Conservation (phyloP, 345 rosid genomes). For the Erysimum cheiranthoides region DNA sequence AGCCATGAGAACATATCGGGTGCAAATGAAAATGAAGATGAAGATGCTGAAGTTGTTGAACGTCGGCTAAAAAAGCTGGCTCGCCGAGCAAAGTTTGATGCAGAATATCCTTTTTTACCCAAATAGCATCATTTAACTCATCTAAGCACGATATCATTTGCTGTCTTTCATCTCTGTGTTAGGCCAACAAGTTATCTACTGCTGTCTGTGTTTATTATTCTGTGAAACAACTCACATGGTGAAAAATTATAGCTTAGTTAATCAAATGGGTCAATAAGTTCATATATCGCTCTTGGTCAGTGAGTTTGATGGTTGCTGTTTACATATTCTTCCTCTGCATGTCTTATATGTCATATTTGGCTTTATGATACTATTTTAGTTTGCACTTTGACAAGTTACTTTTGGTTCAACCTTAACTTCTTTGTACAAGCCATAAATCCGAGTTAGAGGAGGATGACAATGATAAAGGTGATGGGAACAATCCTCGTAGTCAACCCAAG, state of each 20-base stretch:
- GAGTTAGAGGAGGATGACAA: slow-evolving; percentile 65
- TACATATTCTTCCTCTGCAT: slow-evolving; percentile 14
- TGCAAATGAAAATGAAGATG: slow-evolving; percentile 54
- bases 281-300: slow-evolving; percentile 13
- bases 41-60: slow-evolving; percentile 55
- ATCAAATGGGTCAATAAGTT: slow-evolving; percentile 6
- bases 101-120: slow-evolving; percentile 82
- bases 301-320: slow-evolving; percentile 23
- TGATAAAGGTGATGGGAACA: slow-evolving; percentile 54
- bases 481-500: slow-evolving; percentile 56
- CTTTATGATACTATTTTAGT: slow-evolving; percentile 19
- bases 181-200: slow-evolving; percentile 4
- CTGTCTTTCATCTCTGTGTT: slow-evolving; percentile 19
- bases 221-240: slow-evolving; percentile 4
- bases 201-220: slow-evolving; percentile 20
- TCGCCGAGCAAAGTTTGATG: slow-evolving; percentile 73
- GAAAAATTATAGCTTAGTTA: neutral
- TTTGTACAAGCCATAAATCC: slow-evolving; percentile 63
- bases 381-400: slow-evolving; percentile 27
- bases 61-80: slow-evolving; percentile 86
- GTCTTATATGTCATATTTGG: slow-evolving; percentile 20
- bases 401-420: slow-evolving; percentile 60
- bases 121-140: slow-evolving; percentile 20
- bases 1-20: slow-evolving; percentile 42
- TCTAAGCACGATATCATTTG: slow-evolving; percentile 13